Base-by-base conservation (phyloP, 1,139 yeast species). In the Sugiyamaella pinicola region DNA sequence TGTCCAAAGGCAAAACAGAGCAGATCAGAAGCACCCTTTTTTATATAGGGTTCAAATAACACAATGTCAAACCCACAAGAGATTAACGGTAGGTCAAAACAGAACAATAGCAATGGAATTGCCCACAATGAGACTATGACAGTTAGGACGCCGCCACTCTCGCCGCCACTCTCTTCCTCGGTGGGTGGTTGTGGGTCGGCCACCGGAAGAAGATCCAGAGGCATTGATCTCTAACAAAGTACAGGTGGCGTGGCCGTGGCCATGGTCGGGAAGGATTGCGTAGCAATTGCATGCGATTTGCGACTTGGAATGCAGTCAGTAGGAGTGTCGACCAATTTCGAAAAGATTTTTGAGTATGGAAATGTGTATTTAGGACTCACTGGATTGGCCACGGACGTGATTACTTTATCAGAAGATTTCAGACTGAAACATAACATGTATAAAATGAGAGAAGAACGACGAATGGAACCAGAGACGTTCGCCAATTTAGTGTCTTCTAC, bases 221-320 rank as follows among this genome's bases (percentile, higher is more conserved):
- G 31, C n/a, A 7, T 3, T 3, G 15, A 37, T 3, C 17, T 13
- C 22, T 49, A 49, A 31, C 35, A 13, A 42, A 31, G 49, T 15
- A 10, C 58, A 79, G 86, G 96, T 72, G 99, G 99, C 73, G 81
- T 96, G 56, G 96, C 96, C 56, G 96, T 95, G 39, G 99, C 99
- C 61, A 95, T 95, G 99, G 85, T 86, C 22, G 99, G 99, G 63
- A 91, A 95, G 69, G 97, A 90, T 64, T 95, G 99, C 75, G 90
- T 95, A 56, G 99, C 99, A 45, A 91, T 95, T 65, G 99, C 98
- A 13, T 85, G 95, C 65, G 99, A 95, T 73, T 77, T 93, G 66
- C 84, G 99, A 66, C 78, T 95, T 60, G 99, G 99, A 31, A 84
- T 84, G 70, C 99, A 93, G 71, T 88, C 97, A 6, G 78, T 93